A percentile compares a stretch with the other conserved stretches of the same genome.
Evolutionary conservation across 768 basidiomycete species (phyloP).

Genomic region (Epithele typhae): DNA sequence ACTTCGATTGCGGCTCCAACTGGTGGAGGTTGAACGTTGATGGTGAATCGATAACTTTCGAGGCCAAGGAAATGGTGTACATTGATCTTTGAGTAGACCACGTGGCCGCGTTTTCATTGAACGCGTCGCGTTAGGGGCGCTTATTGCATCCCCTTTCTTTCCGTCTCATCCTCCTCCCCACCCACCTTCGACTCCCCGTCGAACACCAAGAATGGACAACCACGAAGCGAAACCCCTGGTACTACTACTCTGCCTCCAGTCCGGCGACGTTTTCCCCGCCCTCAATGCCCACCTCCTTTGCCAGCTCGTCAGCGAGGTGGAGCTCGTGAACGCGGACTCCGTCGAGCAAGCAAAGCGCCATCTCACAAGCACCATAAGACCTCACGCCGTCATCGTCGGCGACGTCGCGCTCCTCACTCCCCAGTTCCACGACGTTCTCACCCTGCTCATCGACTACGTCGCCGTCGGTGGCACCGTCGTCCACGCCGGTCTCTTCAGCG

Average conservation of each 20-base stretch:
- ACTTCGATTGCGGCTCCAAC: no score
- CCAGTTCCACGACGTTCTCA: constrained; percentile 20
- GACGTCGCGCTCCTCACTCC: constrained; percentile 31
- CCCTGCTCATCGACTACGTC: constrained; percentile 33
- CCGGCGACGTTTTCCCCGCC: no score
- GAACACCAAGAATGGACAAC: constrained; percentile 7
- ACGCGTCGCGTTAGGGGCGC: no score
- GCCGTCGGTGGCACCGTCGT: constrained; percentile 36
- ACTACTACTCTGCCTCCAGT: constrained; percentile 1
- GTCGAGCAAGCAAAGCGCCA: background rate
- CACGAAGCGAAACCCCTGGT: constrained; percentile 3
- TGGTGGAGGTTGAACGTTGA: no score
- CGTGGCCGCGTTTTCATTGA: no score
- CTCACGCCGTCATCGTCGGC: constrained; percentile 30
- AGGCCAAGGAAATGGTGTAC: no score
- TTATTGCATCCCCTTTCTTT: no score
- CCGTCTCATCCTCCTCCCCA: no score
- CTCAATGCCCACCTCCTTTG: background rate
- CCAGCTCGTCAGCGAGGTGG: constrained; percentile 6
- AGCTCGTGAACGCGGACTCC: background rate
- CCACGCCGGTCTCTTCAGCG: constrained; percentile 32
- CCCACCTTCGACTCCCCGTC: constrained; percentile 7
- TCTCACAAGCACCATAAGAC: background rate
- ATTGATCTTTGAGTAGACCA: no score
- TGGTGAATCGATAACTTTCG: no score